Evolutionary conservation across 129 eudicot genomes (phyloP), one percentile per base, ranked within the genome.

Genomic region (Sambucus nigra): DNA sequence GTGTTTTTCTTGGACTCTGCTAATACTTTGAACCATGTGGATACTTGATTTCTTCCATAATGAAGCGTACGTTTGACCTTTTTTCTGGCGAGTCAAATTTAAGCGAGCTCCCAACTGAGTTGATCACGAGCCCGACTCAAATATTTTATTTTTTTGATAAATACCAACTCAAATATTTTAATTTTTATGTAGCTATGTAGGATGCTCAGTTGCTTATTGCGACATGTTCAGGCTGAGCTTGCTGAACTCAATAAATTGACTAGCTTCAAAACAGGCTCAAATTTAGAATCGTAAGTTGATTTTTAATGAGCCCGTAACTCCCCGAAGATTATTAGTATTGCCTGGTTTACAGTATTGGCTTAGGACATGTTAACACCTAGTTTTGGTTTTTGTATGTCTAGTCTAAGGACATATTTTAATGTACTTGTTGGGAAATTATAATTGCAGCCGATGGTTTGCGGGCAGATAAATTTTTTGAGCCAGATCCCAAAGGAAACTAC

Each of bases 381-480:
- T 4, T n/a, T 26, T 0, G 57, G 18, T 7, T 29, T 54, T 8
- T 17, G 46, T 29, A 54, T 31, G 17, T 54, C 32, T 25, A 54
- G 23, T 31, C 15, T 23, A 32, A 54, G 44, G 15, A 9, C n/a
- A n/a, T 53, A 12, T 14, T 28, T 10, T 47, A 22, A 48, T 47
- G 16, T 38, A 38, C 35, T 26, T 67, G 16, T 14, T 3, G 40
- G 26, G 55, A 39, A 16, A 39, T 52, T 61, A 54, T 63, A 60
- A 28, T 73, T 84, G 76, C 87, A 92, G 99, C 96, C 63, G 99
- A 92, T 66, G 99, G 99, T 55, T 68, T 86, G 61, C 73, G 99
- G 45, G 99, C 99, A 0, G 99, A 92, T 63, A 92, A 92, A 64
- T 92, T 86, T 72, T 92, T 59, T 47, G 99, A 86, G 86, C 99